Evolutionary conservation across 139 green algal genomes (phyloP), one percentile per base, ranked within the genome.

Genomic region (Chlorella ohadii): DNA sequence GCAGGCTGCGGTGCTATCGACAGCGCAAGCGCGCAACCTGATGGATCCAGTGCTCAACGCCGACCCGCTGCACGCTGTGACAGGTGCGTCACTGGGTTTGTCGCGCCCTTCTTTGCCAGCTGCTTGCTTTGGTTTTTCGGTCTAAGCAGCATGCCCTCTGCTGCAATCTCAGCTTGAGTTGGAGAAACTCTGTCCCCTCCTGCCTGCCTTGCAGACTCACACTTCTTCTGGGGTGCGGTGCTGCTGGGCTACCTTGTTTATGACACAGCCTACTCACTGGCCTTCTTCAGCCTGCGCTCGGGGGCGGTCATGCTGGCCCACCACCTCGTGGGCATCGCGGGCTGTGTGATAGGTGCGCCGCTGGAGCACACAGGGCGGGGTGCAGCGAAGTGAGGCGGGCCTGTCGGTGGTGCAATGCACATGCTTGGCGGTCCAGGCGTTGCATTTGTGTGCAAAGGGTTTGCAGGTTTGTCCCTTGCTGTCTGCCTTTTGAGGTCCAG

Each of bases 221-320:
- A 82, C 76, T 82, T 82, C 59, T 72, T 72, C 36, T 82, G 76
- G 76, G 76, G 57, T 59, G 28, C 36, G 3, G 76, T 82, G 76
- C 76, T 82, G 76, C 59, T 82, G 76, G 76, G 76, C 38, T 89
- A 89, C 77, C 63, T 89, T 33, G 22, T 75, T 12, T 89, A 89
- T 31, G 86, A 89, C 82, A 89, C 86, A 47, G 36, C 72, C 47
- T 87, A 72, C 56, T 75, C 44, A 23, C 86, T 90, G 20, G 36
- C 80, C 23, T 81, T 76, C 41, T 85, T 65, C 74, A 63, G 23
- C 38, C 70, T 77, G 65, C 22, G 34, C 36, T 80, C 56, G 36
- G 68, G 80, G 4, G 78, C 84, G 3, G 57, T 84, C 38, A 88
- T 90, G 65, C 59, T 90, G 44, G 47, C 82, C 13, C 87, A 90